These are phyloP conservation scores for Bruguiera sexangula DNA, from an alignment of 345 rosid species.

Conservation along the genomic window DNA sequence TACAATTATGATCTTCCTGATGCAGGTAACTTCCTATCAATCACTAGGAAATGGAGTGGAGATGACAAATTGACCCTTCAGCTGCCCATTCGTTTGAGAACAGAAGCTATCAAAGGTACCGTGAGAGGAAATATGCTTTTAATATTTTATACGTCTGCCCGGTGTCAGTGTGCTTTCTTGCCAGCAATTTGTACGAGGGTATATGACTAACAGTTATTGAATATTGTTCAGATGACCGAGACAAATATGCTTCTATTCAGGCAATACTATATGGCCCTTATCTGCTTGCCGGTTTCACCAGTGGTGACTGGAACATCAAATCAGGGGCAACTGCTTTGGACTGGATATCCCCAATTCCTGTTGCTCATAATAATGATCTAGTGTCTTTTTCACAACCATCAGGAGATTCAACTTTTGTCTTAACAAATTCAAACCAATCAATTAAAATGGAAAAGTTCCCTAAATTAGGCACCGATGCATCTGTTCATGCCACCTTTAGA, in stretches of 20 bases:
- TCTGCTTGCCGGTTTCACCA: conserved; percentile 66
- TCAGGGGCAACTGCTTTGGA: conserved; percentile 41
- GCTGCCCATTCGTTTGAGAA: conserved; percentile 55
- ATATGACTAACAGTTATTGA: neutral
- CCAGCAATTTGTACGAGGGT: neutral
- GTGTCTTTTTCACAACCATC: conserved; percentile 61
- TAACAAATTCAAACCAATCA: conserved; percentile 54
- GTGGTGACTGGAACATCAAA: conserved; percentile 64
- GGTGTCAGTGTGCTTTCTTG: no score
- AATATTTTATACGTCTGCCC: no score
- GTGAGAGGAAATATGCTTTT: no score
- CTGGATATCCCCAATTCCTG: conserved; percentile 61
- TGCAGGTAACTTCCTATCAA: conserved; percentile 59
- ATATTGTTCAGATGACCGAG: conserved; percentile 61
- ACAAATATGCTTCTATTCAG: conserved; percentile 59
- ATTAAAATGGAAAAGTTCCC: conserved; percentile 58
- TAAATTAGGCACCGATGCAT: conserved; percentile 48
- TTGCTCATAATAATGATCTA: conserved; percentile 43
- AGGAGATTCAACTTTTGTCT: conserved; percentile 41
- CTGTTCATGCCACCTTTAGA: conserved; percentile 66
- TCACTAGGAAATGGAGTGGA: conserved; percentile 50
- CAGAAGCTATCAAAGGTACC: conserved; percentile 75
- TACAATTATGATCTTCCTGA: neutral
- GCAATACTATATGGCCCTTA: conserved; percentile 91
- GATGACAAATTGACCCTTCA: conserved; percentile 55